Percentiles rank a stretch among this genome's conserved stretches.
Conservation (phyloP, 2,329 filamentous ascomycete species). For the Paraconiothyrium sp. region DNA sequence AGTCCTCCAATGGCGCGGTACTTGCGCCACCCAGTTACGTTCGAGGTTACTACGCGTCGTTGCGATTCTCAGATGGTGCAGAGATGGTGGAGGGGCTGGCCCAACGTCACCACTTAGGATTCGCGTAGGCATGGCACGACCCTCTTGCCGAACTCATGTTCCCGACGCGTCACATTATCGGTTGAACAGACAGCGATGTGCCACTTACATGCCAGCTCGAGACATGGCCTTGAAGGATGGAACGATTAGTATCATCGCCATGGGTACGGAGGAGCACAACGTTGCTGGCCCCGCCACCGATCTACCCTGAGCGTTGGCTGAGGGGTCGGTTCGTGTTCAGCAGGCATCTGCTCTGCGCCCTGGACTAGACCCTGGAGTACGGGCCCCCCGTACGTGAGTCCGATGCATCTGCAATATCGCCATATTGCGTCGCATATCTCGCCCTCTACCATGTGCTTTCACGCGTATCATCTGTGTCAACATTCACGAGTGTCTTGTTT, state of each 20-base stretch:
- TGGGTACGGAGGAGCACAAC: background rate
- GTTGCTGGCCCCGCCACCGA: background rate
- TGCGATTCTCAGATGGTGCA: background rate
- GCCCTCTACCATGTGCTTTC: background rate
- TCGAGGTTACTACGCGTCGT: slow-evolving; percentile 10
- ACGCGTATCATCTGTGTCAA: background rate
- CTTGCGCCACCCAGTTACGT: background rate
- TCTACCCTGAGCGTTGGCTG: background rate
- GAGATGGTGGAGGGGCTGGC: slow-evolving; percentile 10
- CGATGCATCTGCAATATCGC: slow-evolving; percentile 14
- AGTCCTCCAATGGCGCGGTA: slow-evolving; percentile 5
- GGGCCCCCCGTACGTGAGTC: slow-evolving; percentile 12
- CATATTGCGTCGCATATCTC: slow-evolving; percentile 1
- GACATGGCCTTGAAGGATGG: background rate
- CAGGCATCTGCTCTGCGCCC: background rate
- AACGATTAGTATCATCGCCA: background rate
- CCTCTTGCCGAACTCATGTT: background rate
- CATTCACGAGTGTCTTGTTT: background rate
- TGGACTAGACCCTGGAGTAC: background rate
- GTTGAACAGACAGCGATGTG: background rate
- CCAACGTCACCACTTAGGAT: slow-evolving; percentile 13
- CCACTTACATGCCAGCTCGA: background rate
- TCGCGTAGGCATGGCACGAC: slow-evolving; percentile 9
- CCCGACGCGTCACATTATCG: background rate
- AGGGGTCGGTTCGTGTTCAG: slow-evolving; percentile 6